Evolutionary conservation across 257 asterid genomes (phyloP), one percentile per base, ranked within the genome.

Genomic region (Solanum neorickii): DNA sequence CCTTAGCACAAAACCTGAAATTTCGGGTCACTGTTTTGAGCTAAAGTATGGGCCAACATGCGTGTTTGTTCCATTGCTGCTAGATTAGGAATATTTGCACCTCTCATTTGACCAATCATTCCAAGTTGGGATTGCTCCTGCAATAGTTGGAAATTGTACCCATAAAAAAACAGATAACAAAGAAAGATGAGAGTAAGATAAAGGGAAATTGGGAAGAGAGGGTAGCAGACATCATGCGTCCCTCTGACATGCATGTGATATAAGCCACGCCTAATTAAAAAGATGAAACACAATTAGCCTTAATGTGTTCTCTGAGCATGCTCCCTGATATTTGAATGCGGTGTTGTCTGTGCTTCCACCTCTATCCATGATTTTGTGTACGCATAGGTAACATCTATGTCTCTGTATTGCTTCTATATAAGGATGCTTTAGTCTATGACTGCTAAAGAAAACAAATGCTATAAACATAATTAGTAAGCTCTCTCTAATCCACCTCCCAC

Each of bases 61-160:
- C 98, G 98, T 88, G 97, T 90, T 91, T 96, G 98, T 93, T 97
- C 98, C 97, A 94, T 92, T 82, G 98, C 94, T 88, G 98, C 98
- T 84, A 94, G 89, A 89, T 84, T 91, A 68, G 99, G 86, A 56
- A 89, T 72, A 87, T 89, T 92, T 86, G 93, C 91, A 86, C 93
- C 94, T 88, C 98, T 90, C 93, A 93, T 93, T 88, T 92, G 98
- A 93, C 92, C 94, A 80, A 96, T n/a, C 84, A 95, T 86, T 72
- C 93, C 95, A 89, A 96, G 93, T 86, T 95, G 99, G 75, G 93
- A 87, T 84, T 94, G 98, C 90, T 93, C 99, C 99, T 97, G 97
- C 87, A 89, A 87, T 88, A 87, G 90, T 87, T 72, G 86, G 82
- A 70, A 47, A 76, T 42, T 84, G 84, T 83, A 83, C 41, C 72